Evolutionary conservation across 768 basidiomycete species (phyloP).

Genomic region (Boletus vinaceobasis): DNA sequence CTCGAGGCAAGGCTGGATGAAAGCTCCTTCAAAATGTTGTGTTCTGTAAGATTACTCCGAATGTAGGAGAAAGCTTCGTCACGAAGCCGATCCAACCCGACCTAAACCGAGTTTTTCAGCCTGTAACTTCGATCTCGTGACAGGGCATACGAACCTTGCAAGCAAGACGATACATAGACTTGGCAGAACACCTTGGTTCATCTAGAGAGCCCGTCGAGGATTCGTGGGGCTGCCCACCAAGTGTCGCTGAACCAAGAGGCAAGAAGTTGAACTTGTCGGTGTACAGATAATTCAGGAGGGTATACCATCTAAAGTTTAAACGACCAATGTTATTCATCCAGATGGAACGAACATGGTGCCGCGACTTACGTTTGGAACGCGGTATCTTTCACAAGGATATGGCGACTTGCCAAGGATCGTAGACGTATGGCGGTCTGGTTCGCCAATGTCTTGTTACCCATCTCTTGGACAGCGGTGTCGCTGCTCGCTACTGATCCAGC

Average conservation of each 20-base stretch:
- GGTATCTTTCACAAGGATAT: constrained; percentile 23
- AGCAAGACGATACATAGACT: constrained; percentile 44
- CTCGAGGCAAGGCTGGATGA: constrained; percentile 15
- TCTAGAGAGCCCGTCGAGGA: neutral
- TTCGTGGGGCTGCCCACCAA: neutral
- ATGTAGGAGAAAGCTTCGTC: constrained; percentile 19
- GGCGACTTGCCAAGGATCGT: constrained; percentile 4
- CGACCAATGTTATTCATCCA: no score
- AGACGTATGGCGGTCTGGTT: neutral
- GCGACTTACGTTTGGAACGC: constrained; percentile 25
- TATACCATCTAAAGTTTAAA: constrained; percentile 32
- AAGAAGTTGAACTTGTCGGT: constrained; percentile 33
- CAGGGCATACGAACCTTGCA: constrained; percentile 27
- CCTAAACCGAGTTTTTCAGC: neutral
- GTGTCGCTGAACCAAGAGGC: constrained; percentile 26
- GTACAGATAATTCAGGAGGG: constrained; percentile 39
- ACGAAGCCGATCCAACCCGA: constrained; percentile 19
- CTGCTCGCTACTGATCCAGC: neutral
- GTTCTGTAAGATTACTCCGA: constrained; percentile 13
- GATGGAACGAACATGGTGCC: no score
- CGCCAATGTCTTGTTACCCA: neutral
- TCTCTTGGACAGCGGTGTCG: neutral
- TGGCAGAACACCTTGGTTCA: constrained; percentile 34
- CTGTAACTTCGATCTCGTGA: neutral
- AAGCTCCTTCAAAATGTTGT: constrained; percentile 25